Evolutionary conservation across 768 basidiomycete species (phyloP).

Genomic region (Cystobasidium tubakii): DNA sequence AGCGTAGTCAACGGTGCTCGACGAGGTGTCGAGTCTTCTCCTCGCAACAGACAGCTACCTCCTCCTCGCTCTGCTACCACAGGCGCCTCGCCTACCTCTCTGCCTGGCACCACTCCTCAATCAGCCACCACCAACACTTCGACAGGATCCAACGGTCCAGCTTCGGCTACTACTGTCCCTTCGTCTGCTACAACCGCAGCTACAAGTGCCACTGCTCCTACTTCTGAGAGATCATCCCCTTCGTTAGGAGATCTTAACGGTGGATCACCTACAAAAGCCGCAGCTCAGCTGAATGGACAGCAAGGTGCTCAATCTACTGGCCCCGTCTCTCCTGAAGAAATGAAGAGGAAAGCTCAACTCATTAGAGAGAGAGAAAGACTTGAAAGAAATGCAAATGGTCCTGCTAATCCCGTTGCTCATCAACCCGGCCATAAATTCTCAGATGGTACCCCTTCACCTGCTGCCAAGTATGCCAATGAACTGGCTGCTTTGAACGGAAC

Average conservation of each 20-base stretch:
- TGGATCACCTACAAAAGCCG: slow-evolving; percentile 38
- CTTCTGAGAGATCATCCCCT: slow-evolving; percentile 4
- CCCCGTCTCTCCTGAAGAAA: slow-evolving; percentile 17
- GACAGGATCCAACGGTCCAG: slow-evolving; percentile 27
- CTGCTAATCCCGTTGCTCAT: slow-evolving; percentile 31
- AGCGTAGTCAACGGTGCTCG: slow-evolving; percentile 19
- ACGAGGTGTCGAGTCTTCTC: slow-evolving; percentile 26
- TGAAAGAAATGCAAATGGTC: slow-evolving; percentile 17
- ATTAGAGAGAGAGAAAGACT: slow-evolving; percentile 22
- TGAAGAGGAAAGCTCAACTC: slow-evolving; percentile 34
- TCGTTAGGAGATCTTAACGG: background rate
- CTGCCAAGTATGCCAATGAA: slow-evolving; percentile 37
- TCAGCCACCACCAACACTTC: slow-evolving; percentile 44
- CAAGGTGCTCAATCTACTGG: background rate
- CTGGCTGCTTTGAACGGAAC: slow-evolving; percentile 30
- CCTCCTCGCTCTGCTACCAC: slow-evolving; percentile 33
- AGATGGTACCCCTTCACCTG: slow-evolving; percentile 38
- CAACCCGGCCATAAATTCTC: slow-evolving; percentile 32
- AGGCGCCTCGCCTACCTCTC: slow-evolving; percentile 15
- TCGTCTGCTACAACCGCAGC: slow-evolving; percentile 14
- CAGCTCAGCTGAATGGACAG: slow-evolving; percentile 25
- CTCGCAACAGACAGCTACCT: slow-evolving; percentile 18
- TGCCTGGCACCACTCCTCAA: slow-evolving; percentile 37
- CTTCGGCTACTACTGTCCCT: slow-evolving; percentile 7
- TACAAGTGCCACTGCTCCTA: slow-evolving; percentile 11